Base-by-base conservation (phyloP, 768 basidiomycete genomes). In the Tulasnella sp. region DNA sequence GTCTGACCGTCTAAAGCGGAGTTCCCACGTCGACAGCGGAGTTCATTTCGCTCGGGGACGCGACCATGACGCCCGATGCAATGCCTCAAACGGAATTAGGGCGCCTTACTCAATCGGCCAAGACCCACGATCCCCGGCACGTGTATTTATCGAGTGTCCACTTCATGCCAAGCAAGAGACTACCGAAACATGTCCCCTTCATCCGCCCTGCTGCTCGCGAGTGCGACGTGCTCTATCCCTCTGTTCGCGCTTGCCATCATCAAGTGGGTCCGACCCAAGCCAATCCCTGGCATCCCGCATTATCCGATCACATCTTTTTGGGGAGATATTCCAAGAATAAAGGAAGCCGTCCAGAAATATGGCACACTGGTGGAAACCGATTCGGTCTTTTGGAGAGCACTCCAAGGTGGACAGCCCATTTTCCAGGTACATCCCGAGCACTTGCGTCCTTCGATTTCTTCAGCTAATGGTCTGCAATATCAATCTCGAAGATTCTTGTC, bases 281-380 rank as follows among this genome's bases (percentile, higher is more conserved):
- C 76, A 24, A 48, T 77, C 40, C 48, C 46, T 3, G 76, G 76
- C 0, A 77, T 77, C 24, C 76, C 76, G n/a, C 76, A 77, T n/a
- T 77, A 54, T 37, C 76, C 76, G 7, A 41, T 77, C 16, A 77
- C 50, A 28, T 77, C 76, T 0, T 54, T 77, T 37, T 77, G 41
- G 44, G 76, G 76, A 50, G 76, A 77, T 37, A 34, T 77, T 41
- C 44, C 54, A 1, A 50, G 9, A 40, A 48, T 77, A n/a, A 40
- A 18, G 24, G 28, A 48, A 37, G 76, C 7, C 12, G 31, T 34
- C 3, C 20, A 28, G 14, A 77, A 22, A 11, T 54, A 77, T 34
- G 76, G 76, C 20, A 75, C 74, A 20, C 12, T 40, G 28, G n/a
- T 75, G 40, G 44, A 48, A 40, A 2, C 20, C 24, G 34, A 14